Evolutionary conservation across 306 rosid genomes (phyloP), one percentile per base, ranked within the genome.

Genomic region (Malus sieversii): DNA sequence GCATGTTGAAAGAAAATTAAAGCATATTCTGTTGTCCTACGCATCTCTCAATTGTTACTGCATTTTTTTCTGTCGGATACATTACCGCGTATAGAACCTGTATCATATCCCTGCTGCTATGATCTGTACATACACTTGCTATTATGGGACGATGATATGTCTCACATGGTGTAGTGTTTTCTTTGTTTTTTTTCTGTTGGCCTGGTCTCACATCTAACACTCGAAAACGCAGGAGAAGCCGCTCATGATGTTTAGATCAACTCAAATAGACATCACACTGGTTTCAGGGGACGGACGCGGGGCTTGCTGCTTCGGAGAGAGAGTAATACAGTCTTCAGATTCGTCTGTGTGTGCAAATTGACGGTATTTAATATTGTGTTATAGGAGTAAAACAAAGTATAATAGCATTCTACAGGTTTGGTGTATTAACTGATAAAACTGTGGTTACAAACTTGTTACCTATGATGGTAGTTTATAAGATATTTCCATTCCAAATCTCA

Each of bases 221-320:
- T 78, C 27, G 22, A 52, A 23, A 58, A 35, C 53, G 81, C 81
- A 79, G 86, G 84, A 48, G 77, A 79, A 76, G 77, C 81, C 40
- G 70, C n/a, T 64, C 44, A 23, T 64, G 23, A 66, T 61, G 62
- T 38, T 53, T 32, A 48, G 42, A 60, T 30, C n/a, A 29, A 79
- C 7, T 35, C 51, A 71, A 53, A 68, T 7, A 19, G 53, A 52
- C 51, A 55, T 42, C 48, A 66, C 8, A 10, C 68, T 11, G 23
- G 5, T 59, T 59, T 59, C 64, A 45, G 64, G 70, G 45, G 19
- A 70, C 10, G 3, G 38, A 80, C 71, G 73, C 18, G 23, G 62
- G 53, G 58, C 29, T 70, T 53, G 69, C 67, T 38, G 62, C 45
- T 58, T n/a, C 59, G 66, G 70, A 22, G 19, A 44, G 15, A 45